These are phyloP conservation scores for Mucor mucedo DNA, from an alignment of 371 early-diverging fungal genomes.

Conservation along the genomic window DNA sequence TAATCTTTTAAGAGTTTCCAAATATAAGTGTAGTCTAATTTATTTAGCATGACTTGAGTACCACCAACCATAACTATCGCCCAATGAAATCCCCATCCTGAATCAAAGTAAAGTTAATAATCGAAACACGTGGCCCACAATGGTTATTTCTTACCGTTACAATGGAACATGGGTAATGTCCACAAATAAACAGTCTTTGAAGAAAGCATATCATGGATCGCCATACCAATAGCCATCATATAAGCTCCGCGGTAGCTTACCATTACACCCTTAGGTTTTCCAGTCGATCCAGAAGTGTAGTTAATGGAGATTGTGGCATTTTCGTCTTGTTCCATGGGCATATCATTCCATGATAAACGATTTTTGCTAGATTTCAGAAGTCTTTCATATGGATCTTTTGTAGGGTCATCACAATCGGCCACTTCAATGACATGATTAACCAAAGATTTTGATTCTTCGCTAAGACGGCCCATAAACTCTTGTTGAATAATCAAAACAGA, in stretches of 20 bases:
- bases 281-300: slow-evolving; percentile 72
- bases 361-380: slow-evolving; percentile 33
- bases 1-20: slow-evolving; percentile 60
- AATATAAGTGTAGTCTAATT: slow-evolving; percentile 64
- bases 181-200: slow-evolving; percentile 61
- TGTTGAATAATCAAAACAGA: slow-evolving; percentile 60
- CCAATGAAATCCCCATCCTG: slow-evolving; percentile 73
- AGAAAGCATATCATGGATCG: slow-evolving; percentile 54
- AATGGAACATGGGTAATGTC: slow-evolving; percentile 74
- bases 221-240: slow-evolving; percentile 56
- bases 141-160: slow-evolving; percentile 43
- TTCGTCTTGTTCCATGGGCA: slow-evolving; percentile 57
- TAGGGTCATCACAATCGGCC: slow-evolving; percentile 29
- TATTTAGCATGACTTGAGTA: slow-evolving; percentile 63
- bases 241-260: slow-evolving; percentile 54
- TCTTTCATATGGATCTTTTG: slow-evolving; percentile 53
- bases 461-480: slow-evolving; percentile 37
- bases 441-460: slow-evolving; percentile 5
- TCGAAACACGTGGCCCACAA: background rate
- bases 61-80: slow-evolving; percentile 62
- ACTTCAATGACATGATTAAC: slow-evolving; percentile 25
- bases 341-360: slow-evolving; percentile 48
- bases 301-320: slow-evolving; percentile 61
- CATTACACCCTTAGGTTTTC: slow-evolving; percentile 65
- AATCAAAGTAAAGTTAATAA: background rate